Percentiles rank a stretch among this genome's conserved stretches.
phyloP scores from a whole-genome alignment of 306 rosid genomes.

The Medicago lupulina region DNA sequence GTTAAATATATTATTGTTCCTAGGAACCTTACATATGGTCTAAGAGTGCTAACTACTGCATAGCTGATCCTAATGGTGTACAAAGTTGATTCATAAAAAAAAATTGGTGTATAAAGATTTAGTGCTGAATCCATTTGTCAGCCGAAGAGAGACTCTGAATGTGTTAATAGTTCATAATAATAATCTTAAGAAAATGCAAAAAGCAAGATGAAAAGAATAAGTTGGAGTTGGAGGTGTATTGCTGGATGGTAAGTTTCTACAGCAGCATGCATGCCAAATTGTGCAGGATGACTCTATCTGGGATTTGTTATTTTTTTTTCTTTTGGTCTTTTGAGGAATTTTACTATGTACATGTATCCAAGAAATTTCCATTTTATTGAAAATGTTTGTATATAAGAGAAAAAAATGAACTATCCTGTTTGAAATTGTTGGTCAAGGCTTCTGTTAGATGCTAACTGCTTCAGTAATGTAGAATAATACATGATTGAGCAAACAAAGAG shows the following conservation, averaged over 20 bases:
- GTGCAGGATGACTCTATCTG: conserved; percentile 61
- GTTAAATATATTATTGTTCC: too few species aligned
- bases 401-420: conserved; percentile 40
- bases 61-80: too few species aligned
- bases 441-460: too few species aligned
- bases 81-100: too few species aligned
- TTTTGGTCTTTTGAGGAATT: conserved; percentile 44
- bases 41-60: too few species aligned
- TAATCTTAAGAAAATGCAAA: conserved; percentile 49
- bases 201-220: conserved; percentile 62
- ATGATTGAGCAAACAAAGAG: too few species aligned
- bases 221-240: conserved; percentile 50
- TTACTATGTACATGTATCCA: conserved; percentile 47
- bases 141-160: too few species aligned
- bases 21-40: too few species aligned
- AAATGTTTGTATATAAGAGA: conserved; percentile 56
- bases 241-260: conserved; percentile 59
- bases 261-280: conserved; percentile 55
- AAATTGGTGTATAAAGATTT: too few species aligned
- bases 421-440: conserved; percentile 26
- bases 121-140: too few species aligned
- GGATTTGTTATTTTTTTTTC: conserved; percentile 50
- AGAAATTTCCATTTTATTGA: conserved; percentile 37
- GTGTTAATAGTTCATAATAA: too few species aligned
- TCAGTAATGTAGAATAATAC: too few species aligned